Base-by-base conservation (phyloP, 225 moss, liverwort and hornwort species). In the Asterella californica region DNA sequence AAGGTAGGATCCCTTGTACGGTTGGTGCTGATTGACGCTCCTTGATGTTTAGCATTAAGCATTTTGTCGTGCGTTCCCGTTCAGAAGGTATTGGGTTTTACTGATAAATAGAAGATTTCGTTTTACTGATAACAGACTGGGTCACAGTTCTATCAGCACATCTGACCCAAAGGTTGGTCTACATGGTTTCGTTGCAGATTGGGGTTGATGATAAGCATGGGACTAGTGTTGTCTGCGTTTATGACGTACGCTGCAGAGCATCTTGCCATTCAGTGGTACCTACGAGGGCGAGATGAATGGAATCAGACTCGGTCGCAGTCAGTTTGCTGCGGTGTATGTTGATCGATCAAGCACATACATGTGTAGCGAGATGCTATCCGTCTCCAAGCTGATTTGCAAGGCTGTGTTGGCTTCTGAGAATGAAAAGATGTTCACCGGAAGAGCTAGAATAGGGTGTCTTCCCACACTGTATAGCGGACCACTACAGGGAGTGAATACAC, bases 221-320 rank as follows among this genome's bases (percentile, higher is more conserved):
- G 94, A 11, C 76, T 94, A 54, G 70, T 94, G 34, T 87, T 97
- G 37, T 85, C 91, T 57, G 76, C 89, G 37, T 92, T 93, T 79
- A 87, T 92, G 65, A 91, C 94, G 17, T 79, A 97, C 83, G 86
- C 93, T 79, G 87, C 94, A 0, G 93, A 94, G 87, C 93, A 91
- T 78, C 92, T 97, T 61, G 93, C 94, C 30, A 88, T 93, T 36
- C 86, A 91, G 78, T 94, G 94, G 93, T 97, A 91, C 70, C 71
- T 93, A n/a, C 83, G 83, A 81, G 94, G 97, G 30, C 87, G 94
- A 52, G 93, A 94, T 60, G 93, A 90, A 63, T 93, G 85, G 74
- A 87, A 64, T 80, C 91, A 91, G 42, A 45, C 60, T 59, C 79
- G 79, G 34, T 15, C 69, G 18, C 78, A 65, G 49, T 47, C 78